Evolutionary conservation across 441 rosid genomes (phyloP), one percentile per base, ranked within the genome.

Genomic region (Euphorbia corollata): DNA sequence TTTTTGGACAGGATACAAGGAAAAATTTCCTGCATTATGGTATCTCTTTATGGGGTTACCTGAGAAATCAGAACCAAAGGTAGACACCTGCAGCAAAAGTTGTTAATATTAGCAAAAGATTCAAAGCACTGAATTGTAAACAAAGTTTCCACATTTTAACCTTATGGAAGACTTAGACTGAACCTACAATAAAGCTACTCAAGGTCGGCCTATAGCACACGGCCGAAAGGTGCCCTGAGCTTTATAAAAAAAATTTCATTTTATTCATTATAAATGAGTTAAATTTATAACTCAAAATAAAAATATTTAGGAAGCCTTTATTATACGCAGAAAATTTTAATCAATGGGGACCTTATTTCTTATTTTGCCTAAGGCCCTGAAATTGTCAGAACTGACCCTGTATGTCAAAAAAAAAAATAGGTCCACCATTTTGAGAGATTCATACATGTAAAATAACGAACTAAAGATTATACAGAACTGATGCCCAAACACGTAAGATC

Each of bases 31-130:
- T 45, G 63, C 45, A 6, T 78, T 69, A 15, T 69, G 69, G 59
- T 76, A 75, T 75, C 85, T 85, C 77, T 81, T 85, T 58, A 68
- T 55, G 48, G 68, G 66, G 30, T 79, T 78, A 4, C 73, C 67
- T 10, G 79, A 74, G 27, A 67, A 78, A 67, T 78, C 74, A 71
- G 84, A 79, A 74, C 77, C 72, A 20, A 57, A 19, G 60, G 70
- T 71, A 64, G 83, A 67, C 22, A 63, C 78, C 89, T 85, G 83
- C 13, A 68, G 61, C 34, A 70, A 41, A 38, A 71, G 69, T 50
- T 16, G 41, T 32, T 61, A 2, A 63, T 11, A 72, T 57, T 54
- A 68, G 65, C 64, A 77, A 58, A 71, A 8, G 38, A 63, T 16
- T 45, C 24, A 36, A 2, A 18, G 6, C 45, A 36, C 41, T 5